A percentile compares a stretch with the other conserved stretches of the same genome.
Evolutionary conservation across 345 rosid genomes (phyloP).

Genomic region (Angophora floribunda): DNA sequence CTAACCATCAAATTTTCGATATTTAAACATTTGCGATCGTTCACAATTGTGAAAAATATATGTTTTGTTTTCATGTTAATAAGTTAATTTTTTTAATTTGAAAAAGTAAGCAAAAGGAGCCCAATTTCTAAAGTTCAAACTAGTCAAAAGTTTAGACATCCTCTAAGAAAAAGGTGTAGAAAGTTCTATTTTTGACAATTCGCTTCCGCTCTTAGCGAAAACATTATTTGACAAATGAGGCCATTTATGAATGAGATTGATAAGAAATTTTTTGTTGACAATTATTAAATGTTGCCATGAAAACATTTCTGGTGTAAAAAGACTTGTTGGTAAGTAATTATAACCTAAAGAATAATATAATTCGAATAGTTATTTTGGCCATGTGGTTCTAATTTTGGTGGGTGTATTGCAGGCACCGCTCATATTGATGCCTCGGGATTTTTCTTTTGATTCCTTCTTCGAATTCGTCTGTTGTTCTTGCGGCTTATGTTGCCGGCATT

Average conservation of each 20-base stretch:
- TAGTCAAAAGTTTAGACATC: not conserved
- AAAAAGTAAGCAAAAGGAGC: too few species aligned
- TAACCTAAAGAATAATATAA: not conserved
- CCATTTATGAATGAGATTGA: not conserved
- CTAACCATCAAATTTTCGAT: not conserved
- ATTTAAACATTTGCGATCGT: not conserved
- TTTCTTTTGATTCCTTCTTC: not conserved
- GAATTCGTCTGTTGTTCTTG: not conserved
- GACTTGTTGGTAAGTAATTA: not conserved
- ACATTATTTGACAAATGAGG: not conserved
- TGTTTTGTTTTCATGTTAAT: not conserved
- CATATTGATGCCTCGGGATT: too few species aligned
- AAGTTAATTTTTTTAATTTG: too few species aligned
- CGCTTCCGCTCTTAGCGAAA: not conserved
- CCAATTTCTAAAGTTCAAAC: not conserved
- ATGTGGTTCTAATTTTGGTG: not conserved
- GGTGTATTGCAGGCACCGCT: slow-evolving; percentile 3
- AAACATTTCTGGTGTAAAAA: not conserved
- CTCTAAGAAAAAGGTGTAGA: not conserved
- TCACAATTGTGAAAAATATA: not conserved
- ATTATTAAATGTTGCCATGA: not conserved
- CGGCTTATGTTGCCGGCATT: slow-evolving; percentile 22
- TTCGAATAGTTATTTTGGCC: not conserved
- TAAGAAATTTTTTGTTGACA: not conserved
- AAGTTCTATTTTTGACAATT: not conserved